Base-by-base conservation (phyloP, 2,329 filamentous ascomycete species). In the Cladobotryum protrusum region DNA sequence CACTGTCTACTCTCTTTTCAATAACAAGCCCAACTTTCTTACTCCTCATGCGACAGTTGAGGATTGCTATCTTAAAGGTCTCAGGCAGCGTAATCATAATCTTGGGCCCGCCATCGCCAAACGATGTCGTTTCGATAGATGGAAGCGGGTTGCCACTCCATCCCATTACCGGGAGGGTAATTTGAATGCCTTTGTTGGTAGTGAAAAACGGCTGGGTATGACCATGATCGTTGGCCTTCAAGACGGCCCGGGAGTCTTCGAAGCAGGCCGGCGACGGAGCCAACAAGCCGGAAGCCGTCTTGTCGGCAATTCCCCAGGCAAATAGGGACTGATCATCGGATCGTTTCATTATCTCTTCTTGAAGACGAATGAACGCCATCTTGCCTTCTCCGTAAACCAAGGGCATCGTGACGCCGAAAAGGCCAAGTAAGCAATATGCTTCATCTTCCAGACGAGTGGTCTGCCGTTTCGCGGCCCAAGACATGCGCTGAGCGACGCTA, bases 341-440 rank as follows among this genome's bases (percentile, higher is more conserved):
- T 33, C 33, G 37, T 36, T 36, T 41, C 20, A 48, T 19, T n/a
- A 62, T 61, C 39, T 62, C 56, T n/a, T 60, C 58, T 11, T 61
- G 57, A 1, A 62, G 52, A 2, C 60, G 47, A 15, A 56, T 47
- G 8, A 62, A 62, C 0, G 60, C 60, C 15, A 41, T 52, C 4
- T 53, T 37, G 0, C 63, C 61, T 41, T 65, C 63, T 0, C 63
- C 63, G 13, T 65, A 65, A 0, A 65, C 36, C 1, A 63, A 48
- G 1, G 62, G 56, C 62, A 65, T 63, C 29, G 62, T 60, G 43
- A 64, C 54, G 35, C 55, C 57, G 42, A 66, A 66, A 1, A 66
- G 44, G 4, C 63, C 63, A 11, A 65, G 37, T 11, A 66, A 44
- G 13, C 58, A 62, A 41, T 66, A 66, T 2, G 63, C 63, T 7